These are phyloP conservation scores for Fomitopsis serialis DNA, from an alignment of 768 basidiomycete species.

Conservation along the genomic window DNA sequence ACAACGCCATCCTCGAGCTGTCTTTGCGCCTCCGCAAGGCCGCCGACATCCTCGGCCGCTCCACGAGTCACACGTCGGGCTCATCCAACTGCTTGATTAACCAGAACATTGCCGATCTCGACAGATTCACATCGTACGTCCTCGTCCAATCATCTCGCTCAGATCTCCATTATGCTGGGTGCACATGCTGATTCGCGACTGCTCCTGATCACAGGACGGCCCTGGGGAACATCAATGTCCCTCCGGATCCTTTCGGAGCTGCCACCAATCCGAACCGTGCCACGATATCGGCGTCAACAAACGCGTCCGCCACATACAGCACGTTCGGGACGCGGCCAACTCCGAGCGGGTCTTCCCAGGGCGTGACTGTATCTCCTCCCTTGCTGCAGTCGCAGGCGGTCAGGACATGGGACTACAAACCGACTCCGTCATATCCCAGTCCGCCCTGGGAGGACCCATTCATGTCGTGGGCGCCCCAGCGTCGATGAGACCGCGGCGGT, in stretches of 20 bases:
- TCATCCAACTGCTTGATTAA: conserved; percentile 29
- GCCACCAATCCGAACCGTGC: conserved; percentile 3
- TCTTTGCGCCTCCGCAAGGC: conserved; percentile 58
- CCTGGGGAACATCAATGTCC: conserved; percentile 30
- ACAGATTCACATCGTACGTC: conserved; percentile 48
- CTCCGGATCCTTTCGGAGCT: conserved; percentile 18
- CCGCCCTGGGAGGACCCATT: conserved; percentile 48
- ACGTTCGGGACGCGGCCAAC: neutral
- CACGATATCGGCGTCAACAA: neutral
- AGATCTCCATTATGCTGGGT: neutral
- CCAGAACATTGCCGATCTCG: conserved; percentile 45
- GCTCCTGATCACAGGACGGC: conserved; percentile 28
- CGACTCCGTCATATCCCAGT: conserved; percentile 19
- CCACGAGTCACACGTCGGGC: conserved; percentile 31
- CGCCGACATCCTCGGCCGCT: conserved; percentile 46
- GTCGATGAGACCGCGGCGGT: conserved; percentile 13
- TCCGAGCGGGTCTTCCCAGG: neutral
- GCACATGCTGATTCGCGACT: conserved; percentile 8
- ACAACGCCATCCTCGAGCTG: conserved; percentile 59
- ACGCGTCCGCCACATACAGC: neutral
- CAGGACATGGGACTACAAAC: conserved; percentile 18
- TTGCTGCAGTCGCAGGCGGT: conserved; percentile 9
- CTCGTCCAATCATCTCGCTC: neutral
- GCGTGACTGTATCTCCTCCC: conserved; percentile 13
- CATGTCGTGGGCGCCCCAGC: conserved; percentile 56